Percentiles rank a stretch among this genome's conserved stretches.
Evolutionary conservation across 345 rosid species (phyloP).

Genomic region (Garcia nutans): DNA sequence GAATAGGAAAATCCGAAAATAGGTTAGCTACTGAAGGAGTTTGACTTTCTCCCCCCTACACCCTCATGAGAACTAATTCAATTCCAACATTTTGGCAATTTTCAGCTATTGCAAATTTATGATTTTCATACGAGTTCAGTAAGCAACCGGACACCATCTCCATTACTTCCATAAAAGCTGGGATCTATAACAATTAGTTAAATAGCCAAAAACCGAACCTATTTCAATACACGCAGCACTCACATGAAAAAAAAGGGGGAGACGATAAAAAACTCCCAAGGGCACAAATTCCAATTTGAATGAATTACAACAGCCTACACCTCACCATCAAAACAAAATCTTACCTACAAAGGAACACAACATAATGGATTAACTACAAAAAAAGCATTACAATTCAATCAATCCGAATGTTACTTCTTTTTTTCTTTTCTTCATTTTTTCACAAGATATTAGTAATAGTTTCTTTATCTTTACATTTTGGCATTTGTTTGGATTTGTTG

Average conservation of each 20-base stretch:
- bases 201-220: too few relatives aligned
- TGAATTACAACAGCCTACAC: constrained; percentile 6
- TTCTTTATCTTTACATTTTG: constrained; percentile 17
- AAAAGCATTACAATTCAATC: constrained; percentile 7
- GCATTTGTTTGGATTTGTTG: constrained; percentile 18
- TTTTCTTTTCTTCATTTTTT: not conserved
- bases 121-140: too few relatives aligned
- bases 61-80: too few relatives aligned
- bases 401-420: constrained; percentile 12
- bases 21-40: too few relatives aligned
- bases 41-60: too few relatives aligned
- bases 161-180: too few relatives aligned
- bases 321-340: constrained; percentile 1
- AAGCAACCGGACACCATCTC: too few relatives aligned
- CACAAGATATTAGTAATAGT: not conserved
- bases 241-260: not conserved
- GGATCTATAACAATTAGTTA: too few relatives aligned
- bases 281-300: constrained; percentile 6
- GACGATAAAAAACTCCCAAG: not conserved
- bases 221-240: not conserved
- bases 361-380: constrained; percentile 1
- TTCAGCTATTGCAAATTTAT: too few relatives aligned
- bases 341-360: not conserved
- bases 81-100: too few relatives aligned
- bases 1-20: too few relatives aligned